Base-by-base conservation (phyloP, 441 rosid species). In the Croton laevigatus region DNA sequence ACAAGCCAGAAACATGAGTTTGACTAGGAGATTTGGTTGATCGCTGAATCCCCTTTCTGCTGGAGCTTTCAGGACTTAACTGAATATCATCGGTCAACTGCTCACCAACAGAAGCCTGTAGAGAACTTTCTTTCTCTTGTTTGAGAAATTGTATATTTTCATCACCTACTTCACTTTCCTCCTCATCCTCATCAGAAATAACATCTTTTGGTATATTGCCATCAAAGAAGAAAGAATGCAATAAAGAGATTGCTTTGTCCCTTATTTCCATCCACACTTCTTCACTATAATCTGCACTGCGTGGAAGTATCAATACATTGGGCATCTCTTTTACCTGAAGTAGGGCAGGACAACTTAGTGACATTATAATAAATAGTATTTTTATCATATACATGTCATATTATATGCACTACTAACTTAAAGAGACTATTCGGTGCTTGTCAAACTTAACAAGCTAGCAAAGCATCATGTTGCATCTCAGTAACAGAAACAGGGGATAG, bases 231-330 rank as follows among this genome's bases (percentile, higher is more conserved):
- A 87, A 95, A 12, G 92, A 79, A 71, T 91, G 98, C 77, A 95
- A 81, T 68, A 93, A 79, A 66, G 97, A 87, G 67, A 91, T 85
- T 53, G 97, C 88, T 78, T 95, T 95, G 64, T 93, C 99, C 75
- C 98, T 86, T 65, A 93, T 89, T 84, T 95, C 98, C 88, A 93
- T 81, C 99, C 99, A 95, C 52, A 87, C 98, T 85, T 95, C 99
- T 88, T 95, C 99, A 75, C 98, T 95, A 73, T 93, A 95, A 87
- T 95, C 99, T 44, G 98, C 99, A 85, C 99, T 91, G 44, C 88
- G 96, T 27, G 99, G 98, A 79, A 91, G 95, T 78, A 95, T 82
- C 82, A 95, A 81, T 71, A 95, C 99, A 83, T 93, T 95, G 62
- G 99, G 98, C 99, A 93, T 93, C 85, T 95, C 99, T 84, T 86